Percentiles rank a stretch among this genome's conserved stretches.
Evolutionary conservation across 176 grass and related monocot genomes (phyloP).

Genomic region (Carex kokanica): DNA sequence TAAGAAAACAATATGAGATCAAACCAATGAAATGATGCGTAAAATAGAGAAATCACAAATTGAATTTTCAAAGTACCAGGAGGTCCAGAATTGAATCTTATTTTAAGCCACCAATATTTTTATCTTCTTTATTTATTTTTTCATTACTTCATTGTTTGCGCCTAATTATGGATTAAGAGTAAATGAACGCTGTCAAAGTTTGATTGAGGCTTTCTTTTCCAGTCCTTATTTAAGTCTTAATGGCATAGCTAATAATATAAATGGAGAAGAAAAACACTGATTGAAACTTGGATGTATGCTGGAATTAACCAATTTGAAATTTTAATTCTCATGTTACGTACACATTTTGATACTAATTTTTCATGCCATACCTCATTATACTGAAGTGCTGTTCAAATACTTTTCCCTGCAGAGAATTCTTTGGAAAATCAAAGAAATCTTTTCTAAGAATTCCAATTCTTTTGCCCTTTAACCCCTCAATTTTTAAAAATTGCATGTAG

Average conservation of each 20-base stretch:
- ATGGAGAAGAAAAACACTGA: not conserved
- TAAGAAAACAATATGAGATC: not conserved
- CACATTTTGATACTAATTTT: not conserved
- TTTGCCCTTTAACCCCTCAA: constrained; percentile 49
- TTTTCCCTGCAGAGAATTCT: constrained; percentile 8
- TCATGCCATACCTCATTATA: constrained; percentile 32
- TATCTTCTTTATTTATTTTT: not conserved
- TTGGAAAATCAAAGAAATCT: constrained; percentile 30
- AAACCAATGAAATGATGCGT: not conserved
- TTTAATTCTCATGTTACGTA: not conserved
- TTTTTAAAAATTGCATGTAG: constrained; percentile 53
- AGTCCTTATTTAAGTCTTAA: not conserved
- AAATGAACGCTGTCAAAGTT: not conserved
- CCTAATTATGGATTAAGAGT: not conserved
- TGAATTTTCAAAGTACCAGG: not conserved
- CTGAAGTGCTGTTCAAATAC: constrained; percentile 43
- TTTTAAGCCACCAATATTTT: not conserved
- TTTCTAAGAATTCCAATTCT: constrained; percentile 34
- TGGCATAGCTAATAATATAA: not conserved
- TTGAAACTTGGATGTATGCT: not conserved
- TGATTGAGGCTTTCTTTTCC: not conserved
- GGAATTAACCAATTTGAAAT: not conserved
- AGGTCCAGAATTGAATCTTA: not conserved
- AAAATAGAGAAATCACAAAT: not conserved
- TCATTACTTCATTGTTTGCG: not conserved